Conservation (phyloP, 495 filamentous ascomycete species). For the Tetracladium setigerum region DNA sequence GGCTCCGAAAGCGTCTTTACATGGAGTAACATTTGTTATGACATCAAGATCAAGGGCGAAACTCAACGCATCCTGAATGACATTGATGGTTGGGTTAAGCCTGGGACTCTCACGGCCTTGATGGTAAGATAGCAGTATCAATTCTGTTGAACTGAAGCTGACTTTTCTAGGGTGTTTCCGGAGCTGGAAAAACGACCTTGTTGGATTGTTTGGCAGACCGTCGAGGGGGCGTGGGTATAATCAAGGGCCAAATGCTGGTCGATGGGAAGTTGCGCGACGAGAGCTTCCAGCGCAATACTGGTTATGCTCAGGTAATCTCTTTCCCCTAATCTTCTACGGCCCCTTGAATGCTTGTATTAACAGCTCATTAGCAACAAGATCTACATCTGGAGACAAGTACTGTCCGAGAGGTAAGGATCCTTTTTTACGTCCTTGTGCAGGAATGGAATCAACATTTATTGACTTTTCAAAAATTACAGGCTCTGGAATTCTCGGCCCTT, state of each 20-base stretch:
- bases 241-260: conserved; percentile 68
- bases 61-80: conserved; percentile 51
- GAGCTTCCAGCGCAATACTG: conserved; percentile 76
- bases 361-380: conserved; percentile 59
- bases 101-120: conserved; percentile 61
- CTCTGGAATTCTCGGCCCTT: conserved; percentile 35
- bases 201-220: conserved; percentile 48
- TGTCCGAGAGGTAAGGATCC: conserved; percentile 26
- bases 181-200: conserved; percentile 61
- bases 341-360: no score
- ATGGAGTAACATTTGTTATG: conserved; percentile 74
- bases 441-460: conserved; percentile 42
- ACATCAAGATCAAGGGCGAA: conserved; percentile 54
- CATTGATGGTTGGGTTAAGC: conserved; percentile 63
- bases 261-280: conserved; percentile 59
- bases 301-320: conserved; percentile 48
- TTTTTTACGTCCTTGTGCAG: conserved; percentile 61
- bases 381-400: conserved; percentile 53
- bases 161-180: conserved; percentile 34
- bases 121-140: conserved; percentile 32
- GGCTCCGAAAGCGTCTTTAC: conserved; percentile 49
- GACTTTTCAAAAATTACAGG: conserved; percentile 1
- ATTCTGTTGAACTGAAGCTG: no score
- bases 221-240: conserved; percentile 21
- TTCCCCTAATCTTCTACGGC: no score